Percentiles rank a stretch among this genome's conserved stretches.
Evolutionary conservation across 768 basidiomycete genomes (phyloP).

Genomic region (Tricholoma bakamatsutake): DNA sequence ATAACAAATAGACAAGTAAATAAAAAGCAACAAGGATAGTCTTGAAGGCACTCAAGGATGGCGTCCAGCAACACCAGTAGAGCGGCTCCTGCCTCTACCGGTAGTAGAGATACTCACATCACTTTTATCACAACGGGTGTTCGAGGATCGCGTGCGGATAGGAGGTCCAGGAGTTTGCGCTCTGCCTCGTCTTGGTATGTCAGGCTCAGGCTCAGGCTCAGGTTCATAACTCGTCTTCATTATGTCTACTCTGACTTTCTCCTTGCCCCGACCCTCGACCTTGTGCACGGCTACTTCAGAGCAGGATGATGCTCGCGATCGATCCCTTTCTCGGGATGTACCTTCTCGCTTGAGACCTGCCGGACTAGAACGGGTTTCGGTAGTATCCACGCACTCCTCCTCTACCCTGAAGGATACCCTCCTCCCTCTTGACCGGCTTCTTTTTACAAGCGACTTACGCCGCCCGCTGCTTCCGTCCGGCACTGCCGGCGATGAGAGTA

Average conservation of each 20-base stretch:
- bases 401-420: slow-evolving; percentile 51
- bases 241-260: slow-evolving; percentile 6
- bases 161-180: slow-evolving; percentile 28
- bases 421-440: slow-evolving; percentile 50
- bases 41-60: background rate
- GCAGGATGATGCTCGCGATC: background rate
- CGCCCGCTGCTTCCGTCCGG: slow-evolving; percentile 18
- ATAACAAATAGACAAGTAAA: background rate
- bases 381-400: slow-evolving; percentile 12
- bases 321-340: background rate
- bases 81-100: background rate
- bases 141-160: background rate
- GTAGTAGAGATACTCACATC: background rate
- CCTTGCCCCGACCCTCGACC: slow-evolving; percentile 6
- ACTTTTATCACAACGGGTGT: background rate
- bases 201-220: slow-evolving; percentile 5
- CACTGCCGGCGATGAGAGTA: slow-evolving; percentile 29
- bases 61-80: background rate
- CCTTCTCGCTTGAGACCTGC: background rate
- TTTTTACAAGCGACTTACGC: slow-evolving; percentile 33
- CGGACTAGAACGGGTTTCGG: slow-evolving; percentile 1
- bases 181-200: slow-evolving; percentile 9
- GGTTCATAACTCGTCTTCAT: background rate
- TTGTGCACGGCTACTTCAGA: background rate
- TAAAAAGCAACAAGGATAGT: background rate